Conservation (phyloP, 2,329 filamentous ascomycete genomes). For the Microdochium bolleyi region DNA sequence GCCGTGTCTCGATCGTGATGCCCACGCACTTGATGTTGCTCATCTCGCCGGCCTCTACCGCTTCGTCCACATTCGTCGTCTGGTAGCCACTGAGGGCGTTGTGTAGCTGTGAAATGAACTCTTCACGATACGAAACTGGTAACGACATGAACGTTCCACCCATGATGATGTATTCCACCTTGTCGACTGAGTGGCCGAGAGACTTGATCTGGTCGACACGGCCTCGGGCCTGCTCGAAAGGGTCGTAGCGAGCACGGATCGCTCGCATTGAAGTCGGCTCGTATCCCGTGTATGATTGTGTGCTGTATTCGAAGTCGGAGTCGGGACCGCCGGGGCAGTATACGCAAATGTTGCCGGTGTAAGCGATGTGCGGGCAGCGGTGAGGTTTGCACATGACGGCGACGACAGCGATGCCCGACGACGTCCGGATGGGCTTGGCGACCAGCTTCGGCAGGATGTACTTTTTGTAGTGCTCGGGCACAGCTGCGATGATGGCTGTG, state of each 20-base stretch:
- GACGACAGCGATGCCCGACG: slow-evolving; percentile 94
- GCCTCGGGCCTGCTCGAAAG: slow-evolving; percentile 93
- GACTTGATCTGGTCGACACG: slow-evolving; percentile 95
- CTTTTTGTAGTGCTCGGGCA: slow-evolving; percentile 99
- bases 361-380: slow-evolving; percentile 93
- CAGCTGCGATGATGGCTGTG: slow-evolving; percentile 94
- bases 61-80: slow-evolving; percentile 89
- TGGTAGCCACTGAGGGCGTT: slow-evolving; percentile 96
- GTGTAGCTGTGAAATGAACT: slow-evolving; percentile 92
- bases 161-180: slow-evolving; percentile 99
- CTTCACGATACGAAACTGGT: slow-evolving; percentile 78
- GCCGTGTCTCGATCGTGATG: slow-evolving; percentile 95
- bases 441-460: slow-evolving; percentile 95
- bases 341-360: slow-evolving; percentile 97
- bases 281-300: slow-evolving; percentile 97
- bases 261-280: slow-evolving; percentile 98
- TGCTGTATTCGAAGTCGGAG: slow-evolving; percentile 98
- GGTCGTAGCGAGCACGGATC: slow-evolving; percentile 93
- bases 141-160: slow-evolving; percentile 99
- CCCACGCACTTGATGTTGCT: slow-evolving; percentile 97
- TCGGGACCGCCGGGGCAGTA: slow-evolving; percentile 97
- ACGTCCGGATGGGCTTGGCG: slow-evolving; percentile 92
- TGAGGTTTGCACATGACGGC: slow-evolving; percentile 99
- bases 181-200: slow-evolving; percentile 93
- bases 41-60: slow-evolving; percentile 89